These are phyloP conservation scores for Strigomonas galati DNA, from an alignment of 208 protist genomes.

Conservation along the genomic window DNA sequence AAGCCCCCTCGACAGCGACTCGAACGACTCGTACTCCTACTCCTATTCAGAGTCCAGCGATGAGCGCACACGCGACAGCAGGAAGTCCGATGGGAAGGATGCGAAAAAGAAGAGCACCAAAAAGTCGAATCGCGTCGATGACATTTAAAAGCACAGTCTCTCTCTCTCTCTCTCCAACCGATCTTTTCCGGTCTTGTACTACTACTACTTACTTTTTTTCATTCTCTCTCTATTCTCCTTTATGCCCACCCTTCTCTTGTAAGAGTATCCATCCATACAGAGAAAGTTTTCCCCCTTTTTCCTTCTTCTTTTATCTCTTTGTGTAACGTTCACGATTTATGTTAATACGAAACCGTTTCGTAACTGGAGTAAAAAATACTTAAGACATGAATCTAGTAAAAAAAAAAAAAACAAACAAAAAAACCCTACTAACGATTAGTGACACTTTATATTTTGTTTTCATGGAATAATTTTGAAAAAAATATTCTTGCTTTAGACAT, in stretches of 20 bases:
- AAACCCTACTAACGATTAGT: conserved; percentile 1
- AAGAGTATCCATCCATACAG: too few relatives aligned
- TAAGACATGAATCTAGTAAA: background rate
- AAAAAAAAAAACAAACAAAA: conserved; percentile 4
- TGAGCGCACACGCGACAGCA: background rate
- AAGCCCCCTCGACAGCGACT: background rate
- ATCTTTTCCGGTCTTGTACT: too few relatives aligned
- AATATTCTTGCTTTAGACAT: background rate
- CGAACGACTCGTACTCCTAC: background rate
- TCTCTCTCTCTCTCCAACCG: too few relatives aligned
- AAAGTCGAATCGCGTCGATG: background rate
- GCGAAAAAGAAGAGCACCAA: background rate
- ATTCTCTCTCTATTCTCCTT: too few relatives aligned
- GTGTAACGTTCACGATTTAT: background rate
- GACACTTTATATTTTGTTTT: background rate
- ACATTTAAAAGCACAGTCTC: too few relatives aligned
- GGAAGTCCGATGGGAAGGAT: background rate
- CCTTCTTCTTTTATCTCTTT: conserved; percentile 2
- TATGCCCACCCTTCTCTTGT: too few relatives aligned
- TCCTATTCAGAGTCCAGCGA: background rate
- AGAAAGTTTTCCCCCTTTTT: conserved; percentile 11
- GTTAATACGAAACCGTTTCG: background rate
- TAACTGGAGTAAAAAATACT: background rate
- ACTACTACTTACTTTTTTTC: too few relatives aligned
- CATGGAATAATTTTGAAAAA: background rate